phyloP scores from a whole-genome alignment of 2,329 filamentous ascomycete genomes.

The Camillea tinctor region DNA sequence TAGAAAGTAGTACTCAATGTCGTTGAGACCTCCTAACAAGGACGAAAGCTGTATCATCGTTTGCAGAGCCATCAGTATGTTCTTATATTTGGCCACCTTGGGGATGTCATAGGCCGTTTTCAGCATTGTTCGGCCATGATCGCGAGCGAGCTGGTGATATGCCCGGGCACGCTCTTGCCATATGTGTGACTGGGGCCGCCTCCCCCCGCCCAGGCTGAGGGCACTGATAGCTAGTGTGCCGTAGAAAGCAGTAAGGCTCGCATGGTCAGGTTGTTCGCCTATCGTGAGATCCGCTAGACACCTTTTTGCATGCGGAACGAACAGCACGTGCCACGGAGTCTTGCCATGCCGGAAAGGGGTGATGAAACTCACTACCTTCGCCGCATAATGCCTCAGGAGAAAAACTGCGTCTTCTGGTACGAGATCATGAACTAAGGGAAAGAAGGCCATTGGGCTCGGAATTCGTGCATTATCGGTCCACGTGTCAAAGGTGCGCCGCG shows the following conservation, averaged over 20 bases:
- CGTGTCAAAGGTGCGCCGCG: too few relatives aligned
- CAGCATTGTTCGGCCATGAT: slow-evolving; percentile 26
- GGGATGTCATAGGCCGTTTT: slow-evolving; percentile 30
- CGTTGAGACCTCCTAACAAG: slow-evolving; percentile 33
- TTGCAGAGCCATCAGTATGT: slow-evolving; percentile 39
- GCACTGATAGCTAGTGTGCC: slow-evolving; percentile 39
- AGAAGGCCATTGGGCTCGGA: slow-evolving; percentile 1
- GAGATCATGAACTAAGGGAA: neutral
- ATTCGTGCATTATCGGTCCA: too few relatives aligned
- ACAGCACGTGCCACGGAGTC: slow-evolving; percentile 41
- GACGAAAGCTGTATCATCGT: slow-evolving; percentile 39
- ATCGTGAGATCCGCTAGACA: slow-evolving; percentile 37
- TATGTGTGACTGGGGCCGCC: slow-evolving; percentile 24
- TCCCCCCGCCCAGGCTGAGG: slow-evolving; percentile 32
- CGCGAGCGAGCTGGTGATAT: slow-evolving; percentile 21
- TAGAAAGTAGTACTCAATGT: slow-evolving; percentile 37
- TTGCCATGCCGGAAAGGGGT: slow-evolving; percentile 38
- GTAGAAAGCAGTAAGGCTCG: slow-evolving; percentile 37
- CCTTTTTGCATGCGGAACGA: slow-evolving; percentile 36
- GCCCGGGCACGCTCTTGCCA: slow-evolving; percentile 32
- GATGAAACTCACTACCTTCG: slow-evolving; percentile 35
- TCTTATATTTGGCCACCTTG: slow-evolving; percentile 41
- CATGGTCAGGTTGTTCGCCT: slow-evolving; percentile 34
- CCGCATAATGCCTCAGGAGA: slow-evolving; percentile 38
- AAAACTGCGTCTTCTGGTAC: slow-evolving; percentile 34